Base-by-base conservation (phyloP, 106 monocot species). In the Dendrobium officinale region DNA sequence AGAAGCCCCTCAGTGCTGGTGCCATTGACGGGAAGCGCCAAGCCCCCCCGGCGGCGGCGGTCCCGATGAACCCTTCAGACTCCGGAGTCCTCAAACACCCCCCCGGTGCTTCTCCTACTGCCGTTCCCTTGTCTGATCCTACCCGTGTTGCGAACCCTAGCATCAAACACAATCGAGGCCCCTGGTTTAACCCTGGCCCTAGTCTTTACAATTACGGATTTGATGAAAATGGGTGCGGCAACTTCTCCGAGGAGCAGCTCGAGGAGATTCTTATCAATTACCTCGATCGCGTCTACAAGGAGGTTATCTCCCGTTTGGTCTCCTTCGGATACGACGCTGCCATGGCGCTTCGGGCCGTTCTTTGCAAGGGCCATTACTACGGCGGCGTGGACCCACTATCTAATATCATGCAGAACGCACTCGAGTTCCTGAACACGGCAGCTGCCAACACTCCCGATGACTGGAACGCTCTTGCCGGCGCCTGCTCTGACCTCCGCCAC, bases 231-330 rank as follows among this genome's bases (percentile, higher is more conserved):
- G 90, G 85, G 0, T 93, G 88, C 84, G 91, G 91, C 18, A 89
- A 91, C 89, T 93, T 88, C 85, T 91, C 92, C 44, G 97, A 94
- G 87, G 89, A 94, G 75, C 90, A 98, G 81, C 85, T 98, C 44
- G 90, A 92, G 84, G 91, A 92, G 59, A 80, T 94, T 73, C 89
- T 98, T 19, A 84, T 91, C 27, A 85, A 82, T 29, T 87, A 91
- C 77, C 91, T 98, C 61, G 91, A 98, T 43, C 77, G 88, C 40
- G 80, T 90, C 73, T 98, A 94, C 92, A 78, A 81, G 45, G 92
- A 92, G 66, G 94, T 92, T 41, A 80, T 94, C 51, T 18, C 85
- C 61, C 87, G 87, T 29, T 85, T 98, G 67, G 73, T 83, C 61
- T 66, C 89, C 47, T 79, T 92, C 6, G 94, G 92, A 15, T 91